phyloP scores from a whole-genome alignment of 352 stramenopile genomes.

The Phytophthora fragariae region DNA sequence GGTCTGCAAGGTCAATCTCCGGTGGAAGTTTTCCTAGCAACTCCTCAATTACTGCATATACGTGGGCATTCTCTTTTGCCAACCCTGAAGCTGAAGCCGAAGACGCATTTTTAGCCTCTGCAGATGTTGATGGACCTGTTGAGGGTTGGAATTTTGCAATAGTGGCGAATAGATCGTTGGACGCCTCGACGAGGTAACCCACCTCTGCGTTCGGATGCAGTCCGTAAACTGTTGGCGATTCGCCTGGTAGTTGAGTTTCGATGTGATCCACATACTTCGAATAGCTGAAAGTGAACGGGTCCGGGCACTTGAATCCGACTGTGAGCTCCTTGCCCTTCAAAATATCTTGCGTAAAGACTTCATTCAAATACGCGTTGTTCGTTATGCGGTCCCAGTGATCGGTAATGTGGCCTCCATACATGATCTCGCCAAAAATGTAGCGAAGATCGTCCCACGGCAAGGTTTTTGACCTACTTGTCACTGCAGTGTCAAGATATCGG shows the following conservation, averaged over 20 bases:
- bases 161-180: conserved; percentile 86
- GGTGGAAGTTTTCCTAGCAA: conserved; percentile 66
- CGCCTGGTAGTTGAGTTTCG: conserved; percentile 64
- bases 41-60: conserved; percentile 62
- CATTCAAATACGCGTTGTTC: conserved; percentile 77
- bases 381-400: conserved; percentile 88
- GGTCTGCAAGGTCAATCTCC: conserved; percentile 62
- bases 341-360: conserved; percentile 72
- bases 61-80: conserved; percentile 40
- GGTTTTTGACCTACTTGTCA: conserved; percentile 33
- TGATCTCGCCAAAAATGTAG: conserved; percentile 95
- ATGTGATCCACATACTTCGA: conserved; percentile 94
- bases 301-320: conserved; percentile 80
- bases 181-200: conserved; percentile 76
- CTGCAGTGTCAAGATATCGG: conserved; percentile 65
- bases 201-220: conserved; percentile 87
- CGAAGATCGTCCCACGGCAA: conserved; percentile 86
- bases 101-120: conserved; percentile 33
- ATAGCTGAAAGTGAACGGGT: conserved; percentile 82
- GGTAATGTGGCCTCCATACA: conserved; percentile 90
- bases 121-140: conserved; percentile 57
- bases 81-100: conserved; percentile 15
- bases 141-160: conserved; percentile 90
- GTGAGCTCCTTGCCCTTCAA: conserved; percentile 64
- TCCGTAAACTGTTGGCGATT: conserved; percentile 76